Evolutionary conservation across 352 stramenopile species (phyloP).

Genomic region (Globisporangium yorkense): DNA sequence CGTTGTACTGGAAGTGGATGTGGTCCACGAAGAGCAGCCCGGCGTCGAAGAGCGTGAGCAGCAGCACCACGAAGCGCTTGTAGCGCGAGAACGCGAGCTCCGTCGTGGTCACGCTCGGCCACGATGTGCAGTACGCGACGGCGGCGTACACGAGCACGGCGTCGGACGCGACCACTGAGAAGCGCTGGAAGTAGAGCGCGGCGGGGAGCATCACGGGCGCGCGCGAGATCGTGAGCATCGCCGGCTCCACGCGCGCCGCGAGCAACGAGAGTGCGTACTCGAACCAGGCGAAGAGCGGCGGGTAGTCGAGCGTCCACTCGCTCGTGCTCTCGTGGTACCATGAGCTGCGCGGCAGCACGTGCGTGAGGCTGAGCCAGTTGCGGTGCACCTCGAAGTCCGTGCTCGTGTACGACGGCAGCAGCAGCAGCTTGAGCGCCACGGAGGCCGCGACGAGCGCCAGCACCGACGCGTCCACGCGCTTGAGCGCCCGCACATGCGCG

Average conservation of each 20-base stretch:
- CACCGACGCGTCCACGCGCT: constrained; percentile 32
- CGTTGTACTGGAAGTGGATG: constrained; percentile 99
- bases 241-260: constrained; percentile 42
- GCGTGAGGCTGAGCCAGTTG: constrained; percentile 97
- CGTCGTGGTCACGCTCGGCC: constrained; percentile 71
- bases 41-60: constrained; percentile 90
- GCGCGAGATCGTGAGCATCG: constrained; percentile 60
- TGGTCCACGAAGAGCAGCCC: constrained; percentile 96
- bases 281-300: constrained; percentile 96
- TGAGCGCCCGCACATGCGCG: constrained; percentile 11
- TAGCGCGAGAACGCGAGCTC: constrained; percentile 51
- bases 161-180: constrained; percentile 91
- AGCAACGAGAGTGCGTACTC: constrained; percentile 87
- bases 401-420: constrained; percentile 91
- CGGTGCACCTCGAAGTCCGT: constrained; percentile 99
- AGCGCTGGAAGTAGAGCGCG: constrained; percentile 89
- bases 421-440: constrained; percentile 80
- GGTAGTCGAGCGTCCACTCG: constrained; percentile 98
- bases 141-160: constrained; percentile 85
- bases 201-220: constrained; percentile 48
- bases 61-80: constrained; percentile 66
- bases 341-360: constrained; percentile 68
- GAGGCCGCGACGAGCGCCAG: constrained; percentile 43
- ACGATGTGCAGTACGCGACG: constrained; percentile 71
- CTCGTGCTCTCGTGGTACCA: constrained; percentile 97